These are phyloP conservation scores for Cryptosporidium muris DNA, from an alignment of 169 alveolate species.

Conservation along the genomic window DNA sequence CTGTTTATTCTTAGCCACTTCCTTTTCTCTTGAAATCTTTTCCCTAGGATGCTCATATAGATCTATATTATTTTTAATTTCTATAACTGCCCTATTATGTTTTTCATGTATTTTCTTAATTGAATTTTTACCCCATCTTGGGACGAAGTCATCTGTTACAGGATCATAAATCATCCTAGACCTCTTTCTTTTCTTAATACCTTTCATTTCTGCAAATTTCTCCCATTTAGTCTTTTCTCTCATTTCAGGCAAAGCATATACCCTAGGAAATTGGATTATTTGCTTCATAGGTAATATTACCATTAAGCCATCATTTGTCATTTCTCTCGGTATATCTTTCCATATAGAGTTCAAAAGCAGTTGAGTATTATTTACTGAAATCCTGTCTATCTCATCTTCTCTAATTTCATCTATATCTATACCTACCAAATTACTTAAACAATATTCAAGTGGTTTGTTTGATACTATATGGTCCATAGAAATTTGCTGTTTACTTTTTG, in stretches of 20 bases:
- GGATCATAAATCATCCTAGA: slow-evolving; percentile 83
- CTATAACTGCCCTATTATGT: slow-evolving; percentile 78
- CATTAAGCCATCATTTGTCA: slow-evolving; percentile 47
- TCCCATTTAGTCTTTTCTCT: slow-evolving; percentile 84
- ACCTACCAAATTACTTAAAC: slow-evolving; percentile 48
- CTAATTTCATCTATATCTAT: slow-evolving; percentile 12
- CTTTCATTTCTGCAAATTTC: slow-evolving; percentile 81
- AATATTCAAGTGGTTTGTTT: slow-evolving; percentile 15
- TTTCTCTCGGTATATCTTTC: slow-evolving; percentile 29
- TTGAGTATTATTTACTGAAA: slow-evolving; percentile 53
- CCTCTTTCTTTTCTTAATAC: slow-evolving; percentile 80
- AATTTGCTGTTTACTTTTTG: too few relatives aligned
- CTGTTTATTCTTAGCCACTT: slow-evolving; percentile 34
- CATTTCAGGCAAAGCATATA: slow-evolving; percentile 46
- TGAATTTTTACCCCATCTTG: slow-evolving; percentile 83
- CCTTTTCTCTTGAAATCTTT: slow-evolving; percentile 1
- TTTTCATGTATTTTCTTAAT: slow-evolving; percentile 77
- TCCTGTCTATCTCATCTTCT: slow-evolving; percentile 22
- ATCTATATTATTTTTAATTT: slow-evolving; percentile 76
- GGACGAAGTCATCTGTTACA: slow-evolving; percentile 81
- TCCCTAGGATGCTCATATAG: slow-evolving; percentile 36
- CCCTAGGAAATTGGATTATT: slow-evolving; percentile 53
- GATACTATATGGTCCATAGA: too few relatives aligned
- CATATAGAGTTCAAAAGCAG: slow-evolving; percentile 24
- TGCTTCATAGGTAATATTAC: slow-evolving; percentile 42